Base-by-base conservation (phyloP, 1,284 basidiomycete species). In the Taiwanofungus camphoratus region DNA sequence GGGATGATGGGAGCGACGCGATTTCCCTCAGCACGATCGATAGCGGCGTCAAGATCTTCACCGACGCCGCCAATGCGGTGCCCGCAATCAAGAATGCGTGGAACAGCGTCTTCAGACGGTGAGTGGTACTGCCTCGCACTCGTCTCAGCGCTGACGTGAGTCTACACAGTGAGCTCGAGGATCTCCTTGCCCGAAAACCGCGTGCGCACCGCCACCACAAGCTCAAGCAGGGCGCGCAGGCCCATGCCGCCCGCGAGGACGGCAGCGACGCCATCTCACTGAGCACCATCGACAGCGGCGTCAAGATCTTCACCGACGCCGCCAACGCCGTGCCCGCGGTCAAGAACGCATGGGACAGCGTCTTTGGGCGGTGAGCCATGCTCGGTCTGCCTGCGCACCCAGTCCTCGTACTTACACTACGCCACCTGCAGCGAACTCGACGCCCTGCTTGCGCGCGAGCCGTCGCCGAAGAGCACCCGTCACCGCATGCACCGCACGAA, bases 231-330 rank as follows among this genome's bases (percentile, higher is more conserved):
- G n/a, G n/a, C n/a, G n/a, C n/a, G n/a, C n/a, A n/a, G n/a, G n/a
- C n/a, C n/a, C n/a, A n/a, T n/a, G n/a, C n/a, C n/a, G n/a, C n/a
- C n/a, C n/a, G n/a, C n/a, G n/a, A n/a, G n/a, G n/a, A 34, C 7
- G 16, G 7, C 8, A 34, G 32, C 32, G 32, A 26, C 4, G 36
- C 36, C 15, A 20, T 40, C 27, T 30, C 39, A 15, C 9, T 31
- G 5, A 12, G 26, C 27, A 20, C 24, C n/a, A 16, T 40, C 15
- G 29, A 32, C 18, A 29, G 31, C 8, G 23, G 39, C 18, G 11
- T 40, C 39, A 31, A 40, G 11, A 18, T 40, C 39, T 13, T 40
- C 26, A 32, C 15, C 29, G 39, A 40, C 20, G 39, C 39, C 19
- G 24, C 27, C 27, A 40, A 40, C 24, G 39, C 39, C 29, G 27